phyloP scores from a whole-genome alignment of 2,329 filamentous ascomycete genomes.

The Pseudocercospora pini-densiflorae region DNA sequence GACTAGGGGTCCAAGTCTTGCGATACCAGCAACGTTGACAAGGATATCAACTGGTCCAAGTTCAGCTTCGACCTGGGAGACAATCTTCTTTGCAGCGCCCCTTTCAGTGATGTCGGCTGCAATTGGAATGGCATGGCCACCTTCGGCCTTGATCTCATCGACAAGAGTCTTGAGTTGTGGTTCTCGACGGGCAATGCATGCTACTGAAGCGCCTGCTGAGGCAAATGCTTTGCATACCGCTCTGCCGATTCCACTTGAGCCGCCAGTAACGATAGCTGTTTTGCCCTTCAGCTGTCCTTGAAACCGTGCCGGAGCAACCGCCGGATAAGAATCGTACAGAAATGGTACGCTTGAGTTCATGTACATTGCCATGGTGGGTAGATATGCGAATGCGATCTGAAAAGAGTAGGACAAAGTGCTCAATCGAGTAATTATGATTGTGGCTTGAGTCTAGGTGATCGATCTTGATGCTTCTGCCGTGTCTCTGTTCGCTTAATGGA shows the following conservation, averaged over 20 bases:
- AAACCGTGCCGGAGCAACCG: background rate
- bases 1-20: constrained; percentile 20
- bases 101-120: constrained; percentile 7
- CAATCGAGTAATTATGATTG: background rate
- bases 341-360: constrained; percentile 5
- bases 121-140: constrained; percentile 3
- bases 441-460: background rate
- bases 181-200: constrained; percentile 74
- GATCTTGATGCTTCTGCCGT: background rate
- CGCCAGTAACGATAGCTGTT: constrained; percentile 83
- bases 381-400: background rate
- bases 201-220: constrained; percentile 82
- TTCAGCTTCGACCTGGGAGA: constrained; percentile 7
- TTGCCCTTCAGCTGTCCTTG: constrained; percentile 59
- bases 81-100: background rate
- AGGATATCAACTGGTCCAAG: constrained; percentile 20
- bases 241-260: constrained; percentile 81
- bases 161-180: constrained; percentile 63
- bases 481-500: background rate
- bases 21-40: constrained; percentile 27
- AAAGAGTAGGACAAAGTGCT: background rate
- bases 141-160: constrained; percentile 8
- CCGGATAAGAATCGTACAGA: background rate
- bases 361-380: background rate
- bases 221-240: constrained; percentile 91